These are phyloP conservation scores for Danielia reshetovae DNA, from an alignment of 805 yeast species.

Conservation along the genomic window DNA sequence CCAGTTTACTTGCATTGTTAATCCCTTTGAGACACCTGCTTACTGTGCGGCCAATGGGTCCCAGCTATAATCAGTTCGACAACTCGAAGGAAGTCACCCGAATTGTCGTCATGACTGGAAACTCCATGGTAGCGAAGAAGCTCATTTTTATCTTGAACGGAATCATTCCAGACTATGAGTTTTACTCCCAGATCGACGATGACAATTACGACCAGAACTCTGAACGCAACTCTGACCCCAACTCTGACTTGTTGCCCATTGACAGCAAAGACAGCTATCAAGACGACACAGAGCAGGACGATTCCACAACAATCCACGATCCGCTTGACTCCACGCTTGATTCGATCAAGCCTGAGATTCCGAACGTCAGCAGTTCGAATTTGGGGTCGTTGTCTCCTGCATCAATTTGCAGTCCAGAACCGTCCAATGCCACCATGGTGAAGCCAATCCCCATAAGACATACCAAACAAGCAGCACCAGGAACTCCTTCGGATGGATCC, in stretches of 20 bases:
- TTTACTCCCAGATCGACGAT: constrained; percentile 3
- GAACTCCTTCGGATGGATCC: constrained; percentile 9
- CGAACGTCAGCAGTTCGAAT: no score
- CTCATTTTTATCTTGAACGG: constrained; percentile 52
- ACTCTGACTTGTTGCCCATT: no score
- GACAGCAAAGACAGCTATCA: no score
- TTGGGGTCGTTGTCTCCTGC: background rate
- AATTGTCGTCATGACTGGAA: constrained; percentile 54
- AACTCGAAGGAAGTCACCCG: constrained; percentile 36
- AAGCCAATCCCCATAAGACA: constrained; percentile 13
- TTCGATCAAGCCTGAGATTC: no score
- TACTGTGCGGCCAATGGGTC: constrained; percentile 29
- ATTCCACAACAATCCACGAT: no score
- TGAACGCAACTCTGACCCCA: background rate
- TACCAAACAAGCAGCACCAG: constrained; percentile 1
- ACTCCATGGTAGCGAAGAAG: constrained; percentile 58
- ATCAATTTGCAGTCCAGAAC: background rate
- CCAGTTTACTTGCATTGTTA: constrained; percentile 45
- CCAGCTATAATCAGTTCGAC: constrained; percentile 15
- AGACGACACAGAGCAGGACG: no score
- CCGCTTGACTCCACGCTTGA: no score
- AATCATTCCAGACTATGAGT: constrained; percentile 36
- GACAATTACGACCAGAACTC: background rate
- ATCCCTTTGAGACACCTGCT: constrained; percentile 38
- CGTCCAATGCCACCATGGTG: constrained; percentile 2